These are phyloP conservation scores for Globisporangium radiosum DNA, from an alignment of 352 stramenopile genomes.

Conservation along the genomic window DNA sequence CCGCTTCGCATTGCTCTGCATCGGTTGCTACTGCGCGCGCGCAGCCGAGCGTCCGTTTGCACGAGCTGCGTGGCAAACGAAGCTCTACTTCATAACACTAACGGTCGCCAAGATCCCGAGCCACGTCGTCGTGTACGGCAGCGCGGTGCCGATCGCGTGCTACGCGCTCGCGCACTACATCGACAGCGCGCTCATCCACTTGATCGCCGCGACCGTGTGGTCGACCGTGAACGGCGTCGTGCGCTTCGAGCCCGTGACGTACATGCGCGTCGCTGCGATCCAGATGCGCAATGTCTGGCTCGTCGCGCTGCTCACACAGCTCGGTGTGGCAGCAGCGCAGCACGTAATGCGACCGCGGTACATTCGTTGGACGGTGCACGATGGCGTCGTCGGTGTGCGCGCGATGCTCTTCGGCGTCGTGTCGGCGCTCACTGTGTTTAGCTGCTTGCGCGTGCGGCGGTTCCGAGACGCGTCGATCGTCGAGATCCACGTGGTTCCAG, in stretches of 20 bases:
- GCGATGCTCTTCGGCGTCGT: slow-evolving; percentile 15
- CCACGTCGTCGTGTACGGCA: slow-evolving; percentile 31
- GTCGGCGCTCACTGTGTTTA: slow-evolving; percentile 21
- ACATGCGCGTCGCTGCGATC: slow-evolving; percentile 18
- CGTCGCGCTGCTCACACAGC: slow-evolving; percentile 19
- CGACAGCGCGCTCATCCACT: slow-evolving; percentile 19
- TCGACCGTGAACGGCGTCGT: slow-evolving; percentile 14
- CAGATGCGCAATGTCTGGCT: slow-evolving; percentile 40
- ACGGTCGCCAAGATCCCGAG: slow-evolving; percentile 23
- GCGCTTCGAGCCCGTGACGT: slow-evolving; percentile 14
- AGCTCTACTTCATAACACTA: slow-evolving; percentile 2
- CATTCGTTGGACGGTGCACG: slow-evolving; percentile 2
- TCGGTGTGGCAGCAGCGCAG: slow-evolving; percentile 1
- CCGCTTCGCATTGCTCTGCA: slow-evolving; percentile 19
- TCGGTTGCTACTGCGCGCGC: slow-evolving; percentile 17
- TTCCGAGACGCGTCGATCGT: slow-evolving; percentile 7
- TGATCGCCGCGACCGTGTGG: slow-evolving; percentile 20
- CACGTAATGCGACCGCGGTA: slow-evolving; percentile 1
- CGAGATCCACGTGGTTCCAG: background rate
- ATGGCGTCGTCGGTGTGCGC: slow-evolving; percentile 17
- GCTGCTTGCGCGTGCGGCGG: slow-evolving; percentile 1
- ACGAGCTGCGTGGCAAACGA: background rate
- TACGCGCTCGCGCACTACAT: slow-evolving; percentile 25
- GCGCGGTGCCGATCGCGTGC: slow-evolving; percentile 20
- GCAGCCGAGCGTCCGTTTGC: slow-evolving; percentile 10